These are phyloP conservation scores for Didymella pinodella DNA, from an alignment of 2,329 filamentous ascomycete genomes.

Conservation along the genomic window DNA sequence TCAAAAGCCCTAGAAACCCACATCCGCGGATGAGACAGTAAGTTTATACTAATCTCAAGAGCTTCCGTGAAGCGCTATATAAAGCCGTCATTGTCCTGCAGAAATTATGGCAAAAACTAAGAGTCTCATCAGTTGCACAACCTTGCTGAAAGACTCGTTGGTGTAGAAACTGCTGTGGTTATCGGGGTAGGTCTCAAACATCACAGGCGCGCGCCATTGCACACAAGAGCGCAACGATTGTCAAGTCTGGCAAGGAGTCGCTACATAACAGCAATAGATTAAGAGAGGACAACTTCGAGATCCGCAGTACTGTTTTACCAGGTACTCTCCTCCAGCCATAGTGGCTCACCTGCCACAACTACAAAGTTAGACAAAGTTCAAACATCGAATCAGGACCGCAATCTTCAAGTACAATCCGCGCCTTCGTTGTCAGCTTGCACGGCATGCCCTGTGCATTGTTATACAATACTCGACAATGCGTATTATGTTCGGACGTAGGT, in stretches of 20 bases:
- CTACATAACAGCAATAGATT: background rate
- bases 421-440: background rate
- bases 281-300: background rate
- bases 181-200: background rate
- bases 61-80: background rate
- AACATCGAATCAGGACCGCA: background rate
- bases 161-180: background rate
- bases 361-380: background rate
- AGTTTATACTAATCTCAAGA: background rate
- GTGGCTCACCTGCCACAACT: conserved; percentile 3
- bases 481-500: too few relatives aligned
- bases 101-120: background rate
- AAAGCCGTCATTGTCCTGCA: background rate
- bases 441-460: background rate
- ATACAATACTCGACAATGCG: background rate
- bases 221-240: background rate
- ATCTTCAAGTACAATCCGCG: background rate
- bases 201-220: background rate
- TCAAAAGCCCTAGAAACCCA: background rate
- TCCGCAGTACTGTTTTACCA: background rate
- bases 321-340: conserved; percentile 11
- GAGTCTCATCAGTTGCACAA: background rate
- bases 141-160: background rate
- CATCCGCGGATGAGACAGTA: background rate
- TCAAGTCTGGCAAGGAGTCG: too few relatives aligned